Base-by-base conservation (phyloP, 139 green algal species). In the Haematococcus sp. region DNA sequence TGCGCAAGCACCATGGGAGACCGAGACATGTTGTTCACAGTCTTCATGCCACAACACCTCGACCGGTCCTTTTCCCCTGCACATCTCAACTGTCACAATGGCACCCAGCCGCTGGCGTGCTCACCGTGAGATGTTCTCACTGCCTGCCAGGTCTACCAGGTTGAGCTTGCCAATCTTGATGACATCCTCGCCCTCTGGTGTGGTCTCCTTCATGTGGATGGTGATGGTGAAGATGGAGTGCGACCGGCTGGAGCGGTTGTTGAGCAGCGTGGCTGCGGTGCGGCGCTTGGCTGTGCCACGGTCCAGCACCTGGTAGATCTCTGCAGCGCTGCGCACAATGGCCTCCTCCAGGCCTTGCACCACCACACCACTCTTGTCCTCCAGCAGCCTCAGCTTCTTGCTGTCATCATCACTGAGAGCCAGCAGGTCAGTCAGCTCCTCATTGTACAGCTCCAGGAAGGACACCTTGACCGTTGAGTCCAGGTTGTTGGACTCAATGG, bases 381-480 rank as follows among this genome's bases (percentile, higher is more conserved):
- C 91, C 77, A 95, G 82, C 65, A 97, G 84, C 34, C 88, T 65
- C 20, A 67, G 52, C 31, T 46, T 74, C 84, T 72, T 85, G 78
- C 34, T 71, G 32, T 84, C 79, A 31, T 88, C 72, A 27, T 84
- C 74, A 27, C 78, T 72, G 16, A 74, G 43, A 2, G 68, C 68
- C 76, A 99, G 85, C 70, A 99, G 80, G 76, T 99, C 96, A 3
- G 94, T 98, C 23, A 98, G 90, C 85, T 99, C 95, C 82, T 99
- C 96, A 81, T 99, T 99, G 91, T 99, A 99, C 51, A 99, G 87
- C 91, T 99, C 96, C 74, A 99, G 76, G 81, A 97, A 99, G 35
- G 76, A 90, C 70, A 89, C 86, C 70, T 94, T 94, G 22, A 95
- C 87, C 28, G 67, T 88, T 31, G 89, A 91, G 75, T 95, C 90